A percentile compares a stretch with the other conserved stretches of the same genome.
phyloP scores from a whole-genome alignment of 1,284 basidiomycete species.

The Rhodotorula sp. region DNA sequence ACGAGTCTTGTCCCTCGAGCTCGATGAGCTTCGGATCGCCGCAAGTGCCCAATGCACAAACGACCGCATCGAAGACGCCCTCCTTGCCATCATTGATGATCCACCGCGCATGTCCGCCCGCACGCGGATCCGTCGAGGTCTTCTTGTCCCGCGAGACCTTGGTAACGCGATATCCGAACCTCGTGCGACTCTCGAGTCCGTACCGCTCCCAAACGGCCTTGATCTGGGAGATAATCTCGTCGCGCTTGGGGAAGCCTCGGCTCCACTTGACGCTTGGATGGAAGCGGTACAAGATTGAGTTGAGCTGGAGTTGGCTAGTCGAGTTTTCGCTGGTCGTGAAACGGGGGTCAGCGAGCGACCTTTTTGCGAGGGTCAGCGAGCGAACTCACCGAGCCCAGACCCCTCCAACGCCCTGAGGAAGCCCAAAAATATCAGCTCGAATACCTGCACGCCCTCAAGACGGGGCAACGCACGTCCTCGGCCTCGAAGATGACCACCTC shows the following conservation, averaged over 20 bases:
- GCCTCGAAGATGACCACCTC: constrained; percentile 58
- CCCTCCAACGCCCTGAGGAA: constrained; percentile 48
- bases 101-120: constrained; percentile 56
- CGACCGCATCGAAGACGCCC: constrained; percentile 56
- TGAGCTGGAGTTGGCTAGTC: constrained; percentile 63
- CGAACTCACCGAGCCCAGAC: constrained; percentile 56
- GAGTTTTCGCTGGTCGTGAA: constrained; percentile 55
- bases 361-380: background rate
- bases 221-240: constrained; percentile 63
- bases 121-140: constrained; percentile 46
- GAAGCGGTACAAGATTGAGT: constrained; percentile 61
- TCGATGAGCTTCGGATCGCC: constrained; percentile 58
- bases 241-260: constrained; percentile 56
- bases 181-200: constrained; percentile 57
- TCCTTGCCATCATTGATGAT: constrained; percentile 52
- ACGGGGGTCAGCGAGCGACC: background rate
- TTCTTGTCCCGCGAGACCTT: constrained; percentile 42
- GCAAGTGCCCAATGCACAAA: constrained; percentile 58
- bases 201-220: constrained; percentile 60
- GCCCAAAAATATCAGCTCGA: background rate
- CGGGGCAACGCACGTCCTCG: constrained; percentile 43
- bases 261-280: constrained; percentile 57
- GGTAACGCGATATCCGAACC: constrained; percentile 51
- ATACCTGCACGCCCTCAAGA: background rate
- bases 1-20: constrained; percentile 56